A percentile compares a stretch with the other conserved stretches of the same genome.
Conservation (phyloP, 225 moss, liverwort and hornwort species). For the Takakia lepidozioides region DNA sequence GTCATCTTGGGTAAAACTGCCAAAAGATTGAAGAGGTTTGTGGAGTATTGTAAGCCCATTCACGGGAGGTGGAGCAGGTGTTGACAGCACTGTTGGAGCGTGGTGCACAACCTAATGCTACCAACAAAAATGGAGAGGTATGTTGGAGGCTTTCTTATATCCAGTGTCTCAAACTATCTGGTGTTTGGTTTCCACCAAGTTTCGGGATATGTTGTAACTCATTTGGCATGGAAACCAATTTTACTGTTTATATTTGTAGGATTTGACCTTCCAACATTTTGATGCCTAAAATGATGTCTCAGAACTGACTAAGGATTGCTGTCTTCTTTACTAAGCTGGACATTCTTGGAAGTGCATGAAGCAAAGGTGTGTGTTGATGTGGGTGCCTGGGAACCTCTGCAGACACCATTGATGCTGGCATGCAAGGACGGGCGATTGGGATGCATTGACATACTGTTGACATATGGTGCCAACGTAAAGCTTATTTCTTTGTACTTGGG, state of each 20-base stretch:
- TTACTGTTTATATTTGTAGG: background rate
- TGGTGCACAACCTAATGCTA: constrained; percentile 27
- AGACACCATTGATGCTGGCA: constrained; percentile 57
- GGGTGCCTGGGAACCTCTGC: too few species aligned
- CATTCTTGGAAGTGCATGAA: background rate
- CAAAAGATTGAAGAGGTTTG: too few species aligned
- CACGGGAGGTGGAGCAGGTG: constrained; percentile 25
- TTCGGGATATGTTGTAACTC: background rate
- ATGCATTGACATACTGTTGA: constrained; percentile 31
- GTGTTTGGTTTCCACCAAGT: background rate
- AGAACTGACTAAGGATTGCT: background rate
- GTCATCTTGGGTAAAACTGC: too few species aligned
- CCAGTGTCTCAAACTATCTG: background rate
- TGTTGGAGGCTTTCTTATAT: background rate
- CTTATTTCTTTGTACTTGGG: too few species aligned
- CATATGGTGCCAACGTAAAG: constrained; percentile 39
- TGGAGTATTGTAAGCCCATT: too few species aligned
- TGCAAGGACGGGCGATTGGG: constrained; percentile 32
- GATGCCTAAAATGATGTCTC: background rate
- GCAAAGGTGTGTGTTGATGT: too few species aligned
- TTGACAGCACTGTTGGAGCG: constrained; percentile 26
- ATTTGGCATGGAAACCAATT: background rate
- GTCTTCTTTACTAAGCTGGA: background rate
- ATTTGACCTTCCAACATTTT: background rate
- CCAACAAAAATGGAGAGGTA: constrained; percentile 32